These are phyloP conservation scores for Lunasporangiospora selenospora DNA, from an alignment of 192 early-diverging fungal genomes.

Conservation along the genomic window DNA sequence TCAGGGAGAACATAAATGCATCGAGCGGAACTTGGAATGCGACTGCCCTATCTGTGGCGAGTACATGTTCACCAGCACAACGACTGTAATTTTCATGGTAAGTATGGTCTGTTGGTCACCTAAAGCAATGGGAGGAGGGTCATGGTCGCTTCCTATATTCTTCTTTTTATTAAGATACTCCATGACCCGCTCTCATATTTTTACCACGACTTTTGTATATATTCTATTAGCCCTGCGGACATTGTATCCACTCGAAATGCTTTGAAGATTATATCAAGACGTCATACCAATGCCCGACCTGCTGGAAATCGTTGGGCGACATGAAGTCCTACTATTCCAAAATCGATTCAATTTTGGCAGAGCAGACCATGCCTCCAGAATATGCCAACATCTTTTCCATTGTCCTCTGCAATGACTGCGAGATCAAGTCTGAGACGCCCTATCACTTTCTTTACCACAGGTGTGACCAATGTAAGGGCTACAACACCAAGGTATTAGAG, in stretches of 20 bases:
- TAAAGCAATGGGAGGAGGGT: background rate
- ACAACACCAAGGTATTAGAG: slow-evolving; percentile 86
- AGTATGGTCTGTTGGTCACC: background rate
- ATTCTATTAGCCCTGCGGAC: slow-evolving; percentile 78
- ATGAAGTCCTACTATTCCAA: slow-evolving; percentile 82
- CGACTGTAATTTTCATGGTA: slow-evolving; percentile 86
- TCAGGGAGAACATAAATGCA: slow-evolving; percentile 85
- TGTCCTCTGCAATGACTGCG: slow-evolving; percentile 97
- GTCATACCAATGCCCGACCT: slow-evolving; percentile 96
- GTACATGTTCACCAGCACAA: slow-evolving; percentile 89
- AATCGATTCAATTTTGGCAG: slow-evolving; percentile 80
- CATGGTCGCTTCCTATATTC: background rate
- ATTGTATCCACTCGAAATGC: slow-evolving; percentile 91
- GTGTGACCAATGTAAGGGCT: slow-evolving; percentile 84
- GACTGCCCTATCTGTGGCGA: slow-evolving; percentile 98
- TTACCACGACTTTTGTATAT: background rate
- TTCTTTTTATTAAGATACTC: background rate
- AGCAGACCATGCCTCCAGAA: slow-evolving; percentile 91
- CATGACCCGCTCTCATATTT: background rate
- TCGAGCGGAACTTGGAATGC: slow-evolving; percentile 88
- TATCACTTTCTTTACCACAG: slow-evolving; percentile 98
- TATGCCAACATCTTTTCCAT: slow-evolving; percentile 74
- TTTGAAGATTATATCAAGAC: slow-evolving; percentile 83
- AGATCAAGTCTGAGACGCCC: slow-evolving; percentile 79
- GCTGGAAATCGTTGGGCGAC: slow-evolving; percentile 88